Conservation (phyloP, 805 yeast genomes). For the Starmerella khaoyaiensis region DNA sequence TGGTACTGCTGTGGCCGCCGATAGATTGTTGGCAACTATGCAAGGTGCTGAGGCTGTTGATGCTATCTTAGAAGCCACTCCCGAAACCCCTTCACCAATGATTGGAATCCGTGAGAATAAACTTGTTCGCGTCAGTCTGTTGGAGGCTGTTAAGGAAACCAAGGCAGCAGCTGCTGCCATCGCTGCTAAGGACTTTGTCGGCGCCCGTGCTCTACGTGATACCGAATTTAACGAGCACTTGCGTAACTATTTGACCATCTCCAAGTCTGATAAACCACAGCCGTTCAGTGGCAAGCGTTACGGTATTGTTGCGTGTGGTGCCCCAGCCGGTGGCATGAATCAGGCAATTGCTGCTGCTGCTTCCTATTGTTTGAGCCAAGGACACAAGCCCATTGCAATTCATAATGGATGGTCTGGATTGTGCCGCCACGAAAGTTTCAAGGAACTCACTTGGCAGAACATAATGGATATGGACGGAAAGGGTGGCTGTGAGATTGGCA, state of each 20-base stretch:
- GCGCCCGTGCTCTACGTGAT: constrained; percentile 79
- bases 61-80: constrained; percentile 79
- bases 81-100: constrained; percentile 87
- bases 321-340: constrained; percentile 95
- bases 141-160: constrained; percentile 81
- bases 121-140: constrained; percentile 68
- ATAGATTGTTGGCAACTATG: constrained; percentile 77
- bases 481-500: constrained; percentile 97
- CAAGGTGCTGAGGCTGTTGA: constrained; percentile 97
- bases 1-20: constrained; percentile 94
- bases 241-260: constrained; percentile 56
- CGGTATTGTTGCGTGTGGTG: constrained; percentile 87
- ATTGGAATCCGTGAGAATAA: constrained; percentile 83
- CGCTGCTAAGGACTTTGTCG: constrained; percentile 59
- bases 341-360: constrained; percentile 87
- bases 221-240: constrained; percentile 75
- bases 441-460: constrained; percentile 65
- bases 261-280: constrained; percentile 46
- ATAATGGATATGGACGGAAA: constrained; percentile 76
- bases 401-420: constrained; percentile 90
- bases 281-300: constrained; percentile 37
- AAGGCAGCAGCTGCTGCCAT: constrained; percentile 87
- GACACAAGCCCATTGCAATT: constrained; percentile 83
- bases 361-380: constrained; percentile 72
- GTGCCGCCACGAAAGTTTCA: constrained; percentile 74